These are phyloP conservation scores for Echium plantagineum DNA, from an alignment of 257 asterid species.

Conservation along the genomic window DNA sequence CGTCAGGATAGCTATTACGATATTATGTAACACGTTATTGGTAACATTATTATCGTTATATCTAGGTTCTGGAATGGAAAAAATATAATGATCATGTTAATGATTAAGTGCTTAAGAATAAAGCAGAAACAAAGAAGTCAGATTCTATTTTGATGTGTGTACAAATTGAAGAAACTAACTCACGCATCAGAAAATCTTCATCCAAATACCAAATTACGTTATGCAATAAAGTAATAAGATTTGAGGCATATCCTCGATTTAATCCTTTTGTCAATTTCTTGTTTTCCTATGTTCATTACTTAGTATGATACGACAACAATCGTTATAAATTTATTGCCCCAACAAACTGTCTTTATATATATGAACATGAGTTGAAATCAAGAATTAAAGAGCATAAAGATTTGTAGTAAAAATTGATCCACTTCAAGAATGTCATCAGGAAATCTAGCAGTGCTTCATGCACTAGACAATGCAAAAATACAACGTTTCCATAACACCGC, in stretches of 20 bases:
- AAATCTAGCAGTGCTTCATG: conserved; percentile 16
- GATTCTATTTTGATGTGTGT: too few species aligned
- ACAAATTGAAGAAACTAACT: too few species aligned
- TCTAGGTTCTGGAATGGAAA: too few species aligned
- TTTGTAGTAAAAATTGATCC: not conserved
- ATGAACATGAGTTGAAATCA: not conserved
- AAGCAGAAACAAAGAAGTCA: too few species aligned
- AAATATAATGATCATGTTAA: too few species aligned
- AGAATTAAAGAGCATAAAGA: not conserved
- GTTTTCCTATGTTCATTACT: not conserved
- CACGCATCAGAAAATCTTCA: too few species aligned
- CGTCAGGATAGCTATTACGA: too few species aligned
- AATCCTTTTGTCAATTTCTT: not conserved
- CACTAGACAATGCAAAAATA: conserved; percentile 16
- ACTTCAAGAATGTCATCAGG: conserved; percentile 10
- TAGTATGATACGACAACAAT: not conserved
- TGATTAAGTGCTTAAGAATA: too few species aligned
- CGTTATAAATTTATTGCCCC: not conserved
- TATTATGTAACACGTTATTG: too few species aligned
- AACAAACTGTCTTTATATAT: not conserved
- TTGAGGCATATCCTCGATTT: not conserved
- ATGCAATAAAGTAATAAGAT: too few species aligned
- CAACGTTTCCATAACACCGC: conserved; percentile 20
- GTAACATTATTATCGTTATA: too few species aligned
- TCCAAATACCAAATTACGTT: too few species aligned